phyloP scores from a whole-genome alignment of 495 filamentous ascomycete species.

The Apiosordaria backusii region DNA sequence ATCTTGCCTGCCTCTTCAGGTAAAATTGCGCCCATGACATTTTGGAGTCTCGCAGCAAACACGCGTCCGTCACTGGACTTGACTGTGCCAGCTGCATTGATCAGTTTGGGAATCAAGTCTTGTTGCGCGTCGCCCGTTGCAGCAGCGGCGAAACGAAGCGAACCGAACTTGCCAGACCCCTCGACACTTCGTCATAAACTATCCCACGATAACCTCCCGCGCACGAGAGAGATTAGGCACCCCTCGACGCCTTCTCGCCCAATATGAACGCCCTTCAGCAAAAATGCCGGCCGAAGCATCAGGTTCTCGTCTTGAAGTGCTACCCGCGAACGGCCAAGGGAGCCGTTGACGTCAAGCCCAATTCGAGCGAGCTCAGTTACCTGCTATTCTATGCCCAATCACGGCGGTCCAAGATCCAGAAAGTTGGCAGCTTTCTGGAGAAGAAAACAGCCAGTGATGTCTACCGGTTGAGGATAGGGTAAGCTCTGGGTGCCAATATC shows the following conservation, averaged over 20 bases:
- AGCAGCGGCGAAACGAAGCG: background rate
- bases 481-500: slow-evolving; percentile 33
- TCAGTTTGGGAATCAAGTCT: background rate
- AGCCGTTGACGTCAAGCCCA: slow-evolving; percentile 84
- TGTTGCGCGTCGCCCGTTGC: background rate
- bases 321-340: slow-evolving; percentile 88
- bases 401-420: slow-evolving; percentile 87
- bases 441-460: slow-evolving; percentile 87
- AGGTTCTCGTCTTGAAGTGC: slow-evolving; percentile 88
- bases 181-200: background rate
- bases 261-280: slow-evolving; percentile 56
- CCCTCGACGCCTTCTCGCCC: slow-evolving; percentile 11
- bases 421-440: slow-evolving; percentile 86
- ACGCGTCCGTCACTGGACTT: slow-evolving; percentile 4
- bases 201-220: background rate
- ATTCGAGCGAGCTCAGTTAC: slow-evolving; percentile 91
- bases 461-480: slow-evolving; percentile 76
- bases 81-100: background rate
- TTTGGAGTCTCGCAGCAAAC: slow-evolving; percentile 12
- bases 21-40: slow-evolving; percentile 20
- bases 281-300: slow-evolving; percentile 80
- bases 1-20: slow-evolving; percentile 5
- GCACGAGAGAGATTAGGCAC: background rate
- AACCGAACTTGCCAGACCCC: background rate
- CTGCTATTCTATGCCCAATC: slow-evolving; percentile 93